Evolutionary conservation across 306 rosid species (phyloP), one percentile per base, ranked within the genome.

Genomic region (Castanospermum australe): DNA sequence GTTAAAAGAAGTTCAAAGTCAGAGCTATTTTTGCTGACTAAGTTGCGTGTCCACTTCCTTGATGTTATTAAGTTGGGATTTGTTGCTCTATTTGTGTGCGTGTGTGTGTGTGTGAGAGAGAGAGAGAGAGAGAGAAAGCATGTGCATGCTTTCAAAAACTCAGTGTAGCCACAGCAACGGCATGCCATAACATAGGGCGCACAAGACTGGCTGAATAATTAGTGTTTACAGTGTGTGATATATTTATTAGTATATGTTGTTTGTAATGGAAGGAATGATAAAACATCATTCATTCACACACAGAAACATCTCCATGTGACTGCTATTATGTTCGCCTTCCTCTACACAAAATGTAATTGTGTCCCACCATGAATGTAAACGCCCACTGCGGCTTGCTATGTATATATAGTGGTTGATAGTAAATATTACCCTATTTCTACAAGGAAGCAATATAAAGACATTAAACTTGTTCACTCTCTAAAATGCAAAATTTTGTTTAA

Each of bases 221-320:
- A 65, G 69, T 62, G 67, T 77, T 28, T 17, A 35, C 5, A 25
- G 71, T 22, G 50, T 28, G 25, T 45, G 35, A 45, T 24, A 47
- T 55, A 21, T 79, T 60, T 18, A 59, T 66, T 59, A 18, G 86
- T 73, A 39, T 54, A 67, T 60, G 69, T 77, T 74, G 71, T 64
- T 78, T 81, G 82, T 39, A 65, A 56, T 66, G 51, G 71, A 87
- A 82, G 87, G 81, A 83, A 72, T 72, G 82, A 65, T 52, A 70
- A 54, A 77, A 81, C 47, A 62, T 35, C 41, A 79, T 71, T 77
- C 63, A 72, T 38, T 25, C 47, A 13, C 73, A 48, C 69, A 17
- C 41, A 14, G 51, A 32, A 76, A 71, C 74, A 75, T 63, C 20
- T 69, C 80, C 85, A 86, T 81, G 83, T 83, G 89, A 75, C 36